Conservation (phyloP, 2,329 filamentous ascomycete genomes). For the Acarospora socialis region DNA sequence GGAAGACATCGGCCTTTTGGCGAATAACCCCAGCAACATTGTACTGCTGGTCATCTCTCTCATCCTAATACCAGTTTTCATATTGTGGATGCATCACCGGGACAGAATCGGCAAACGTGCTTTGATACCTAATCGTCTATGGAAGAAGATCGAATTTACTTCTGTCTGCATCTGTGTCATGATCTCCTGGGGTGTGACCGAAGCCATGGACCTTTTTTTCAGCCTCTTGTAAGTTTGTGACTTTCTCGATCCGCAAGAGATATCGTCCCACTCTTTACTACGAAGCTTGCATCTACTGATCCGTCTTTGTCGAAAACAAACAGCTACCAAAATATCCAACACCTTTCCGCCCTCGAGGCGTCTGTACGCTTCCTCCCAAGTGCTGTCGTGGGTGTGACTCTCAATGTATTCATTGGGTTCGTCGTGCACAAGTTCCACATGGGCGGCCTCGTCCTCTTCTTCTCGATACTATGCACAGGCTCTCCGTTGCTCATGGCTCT, state of each 20-base stretch:
- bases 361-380: conserved; percentile 34
- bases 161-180: conserved; percentile 39
- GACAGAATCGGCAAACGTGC: conserved; percentile 34
- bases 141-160: conserved; percentile 43
- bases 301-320: too few relatives aligned
- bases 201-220: conserved; percentile 33
- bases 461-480: conserved; percentile 29
- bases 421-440: conserved; percentile 31
- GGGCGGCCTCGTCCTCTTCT: conserved; percentile 26
- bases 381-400: conserved; percentile 28
- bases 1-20: too few relatives aligned
- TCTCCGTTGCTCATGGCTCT: conserved; percentile 43
- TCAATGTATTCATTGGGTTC: conserved; percentile 33
- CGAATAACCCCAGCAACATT: conserved; percentile 32
- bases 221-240: conserved; percentile 42
- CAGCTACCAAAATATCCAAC: conserved; percentile 39
- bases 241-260: too few relatives aligned
- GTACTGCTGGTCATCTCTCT: conserved; percentile 31
- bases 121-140: conserved; percentile 48
- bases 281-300: too few relatives aligned
- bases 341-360: conserved; percentile 30
- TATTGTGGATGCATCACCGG: conserved; percentile 39
- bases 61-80: conserved; percentile 34
- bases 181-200: conserved; percentile 32
- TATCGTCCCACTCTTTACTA: too few relatives aligned